Percentiles rank a stretch among this genome's conserved stretches.
These are phyloP conservation scores for Talaromyces verruculosus DNA, from an alignment of 2,329 filamentous ascomycete genomes.

Conservation along the genomic window DNA sequence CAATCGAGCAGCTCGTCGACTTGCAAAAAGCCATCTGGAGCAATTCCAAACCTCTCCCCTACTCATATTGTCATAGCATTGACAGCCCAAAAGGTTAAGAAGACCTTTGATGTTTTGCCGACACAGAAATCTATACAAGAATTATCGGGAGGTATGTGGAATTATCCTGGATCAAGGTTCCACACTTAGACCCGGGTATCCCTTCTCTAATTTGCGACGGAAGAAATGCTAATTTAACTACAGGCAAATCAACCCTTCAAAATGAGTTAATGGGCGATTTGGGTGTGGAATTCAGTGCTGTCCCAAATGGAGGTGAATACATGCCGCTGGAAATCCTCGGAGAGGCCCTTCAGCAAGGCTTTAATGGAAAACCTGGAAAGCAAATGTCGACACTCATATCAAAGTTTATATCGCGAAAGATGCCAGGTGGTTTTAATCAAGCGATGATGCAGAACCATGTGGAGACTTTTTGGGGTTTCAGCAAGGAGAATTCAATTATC, in stretches of 20 bases:
- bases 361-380: slow-evolving; percentile 96
- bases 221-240: not conserved
- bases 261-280: slow-evolving; percentile 98
- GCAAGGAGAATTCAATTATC: slow-evolving; percentile 86
- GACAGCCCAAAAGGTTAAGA: slow-evolving; percentile 10
- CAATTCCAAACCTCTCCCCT: not conserved
- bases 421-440: slow-evolving; percentile 99
- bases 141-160: slow-evolving; percentile 5
- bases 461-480: slow-evolving; percentile 92
- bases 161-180: not conserved
- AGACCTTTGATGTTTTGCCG: slow-evolving; percentile 2
- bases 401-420: slow-evolving; percentile 93
- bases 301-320: slow-evolving; percentile 98
- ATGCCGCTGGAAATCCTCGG: slow-evolving; percentile 92
- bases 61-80: slow-evolving; percentile 6
- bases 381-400: slow-evolving; percentile 91
- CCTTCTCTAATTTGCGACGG: no score
- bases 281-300: slow-evolving; percentile 96
- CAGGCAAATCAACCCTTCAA: slow-evolving; percentile 95
- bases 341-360: slow-evolving; percentile 94
- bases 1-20: no score
- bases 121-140: slow-evolving; percentile 11
- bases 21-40: not conserved
- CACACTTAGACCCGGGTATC: not conserved
- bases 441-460: slow-evolving; percentile 91